These are phyloP conservation scores for Fragaria ananassa DNA, from an alignment of 306 rosid species.

Conservation along the genomic window DNA sequence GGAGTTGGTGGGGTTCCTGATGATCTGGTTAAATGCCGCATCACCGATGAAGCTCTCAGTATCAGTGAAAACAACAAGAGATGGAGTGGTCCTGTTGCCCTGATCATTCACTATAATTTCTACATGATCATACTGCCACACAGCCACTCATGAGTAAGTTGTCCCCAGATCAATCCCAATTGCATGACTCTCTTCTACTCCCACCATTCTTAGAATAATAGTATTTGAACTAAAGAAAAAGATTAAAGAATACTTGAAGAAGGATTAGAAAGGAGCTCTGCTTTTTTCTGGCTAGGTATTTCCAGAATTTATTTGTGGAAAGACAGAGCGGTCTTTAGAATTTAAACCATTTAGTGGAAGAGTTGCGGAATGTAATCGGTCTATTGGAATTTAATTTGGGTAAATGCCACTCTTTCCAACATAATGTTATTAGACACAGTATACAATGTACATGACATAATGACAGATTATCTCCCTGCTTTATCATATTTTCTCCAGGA, in stretches of 20 bases:
- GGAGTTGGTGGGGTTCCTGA: conserved; percentile 6
- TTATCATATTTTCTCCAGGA: too few relatives aligned
- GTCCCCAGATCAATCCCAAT: background rate
- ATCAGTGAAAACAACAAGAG: background rate
- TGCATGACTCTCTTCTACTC: background rate
- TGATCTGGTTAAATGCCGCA: background rate
- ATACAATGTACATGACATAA: too few relatives aligned
- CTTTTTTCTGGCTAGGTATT: background rate
- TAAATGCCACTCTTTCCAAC: too few relatives aligned
- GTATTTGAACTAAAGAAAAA: background rate
- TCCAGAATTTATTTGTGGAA: too few relatives aligned
- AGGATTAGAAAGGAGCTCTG: background rate
- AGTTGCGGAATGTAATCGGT: too few relatives aligned
- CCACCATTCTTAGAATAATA: background rate
- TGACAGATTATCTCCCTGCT: too few relatives aligned
- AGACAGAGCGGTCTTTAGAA: too few relatives aligned
- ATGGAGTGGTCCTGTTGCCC: background rate
- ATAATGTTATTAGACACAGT: too few relatives aligned
- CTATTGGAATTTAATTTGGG: too few relatives aligned
- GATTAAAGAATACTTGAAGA: background rate
- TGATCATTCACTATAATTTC: background rate
- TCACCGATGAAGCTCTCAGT: background rate
- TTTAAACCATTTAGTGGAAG: too few relatives aligned
- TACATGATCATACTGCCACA: conserved; percentile 1
- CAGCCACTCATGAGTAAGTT: background rate